Conservation (phyloP, 805 yeast genomes). For the Grigorovia jiainica region DNA sequence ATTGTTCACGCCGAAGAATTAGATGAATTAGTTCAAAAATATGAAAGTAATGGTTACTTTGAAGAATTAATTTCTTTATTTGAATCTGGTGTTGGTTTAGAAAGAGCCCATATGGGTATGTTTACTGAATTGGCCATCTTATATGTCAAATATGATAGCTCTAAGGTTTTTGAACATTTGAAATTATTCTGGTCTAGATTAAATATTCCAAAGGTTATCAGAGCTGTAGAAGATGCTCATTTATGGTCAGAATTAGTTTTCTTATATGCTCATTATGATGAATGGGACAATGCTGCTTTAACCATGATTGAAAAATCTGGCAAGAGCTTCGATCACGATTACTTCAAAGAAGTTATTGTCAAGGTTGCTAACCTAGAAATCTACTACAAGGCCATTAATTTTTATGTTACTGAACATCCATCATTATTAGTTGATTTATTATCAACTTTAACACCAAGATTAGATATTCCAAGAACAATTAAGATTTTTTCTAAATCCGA, state of each 20-base stretch:
- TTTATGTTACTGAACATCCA: constrained; percentile 88
- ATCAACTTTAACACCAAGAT: constrained; percentile 73
- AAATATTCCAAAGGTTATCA: constrained; percentile 93
- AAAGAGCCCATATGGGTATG: constrained; percentile 99
- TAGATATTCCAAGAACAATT: constrained; percentile 91
- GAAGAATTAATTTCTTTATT: constrained; percentile 84
- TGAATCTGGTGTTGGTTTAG: constrained; percentile 91
- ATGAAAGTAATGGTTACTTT: constrained; percentile 86
- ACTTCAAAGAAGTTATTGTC: constrained; percentile 89
- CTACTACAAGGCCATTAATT: constrained; percentile 93
- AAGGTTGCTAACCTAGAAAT: constrained; percentile 95
- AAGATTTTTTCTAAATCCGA: constrained; percentile 91
- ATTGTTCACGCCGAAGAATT: constrained; percentile 97
- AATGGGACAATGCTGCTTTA: constrained; percentile 97
- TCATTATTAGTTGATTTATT: constrained; percentile 79
- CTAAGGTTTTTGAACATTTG: constrained; percentile 89
- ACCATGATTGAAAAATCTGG: constrained; percentile 94
- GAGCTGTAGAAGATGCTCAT: constrained; percentile 89
- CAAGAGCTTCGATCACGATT: constrained; percentile 83
- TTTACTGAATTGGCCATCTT: constrained; percentile 90
- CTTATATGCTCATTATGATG: constrained; percentile 96
- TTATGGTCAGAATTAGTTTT: constrained; percentile 94
- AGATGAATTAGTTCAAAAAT: constrained; percentile 76
- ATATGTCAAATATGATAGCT: constrained; percentile 85
- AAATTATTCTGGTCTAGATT: constrained; percentile 96